phyloP scores from a whole-genome alignment of 306 rosid species.

The Sophora flavescens region DNA sequence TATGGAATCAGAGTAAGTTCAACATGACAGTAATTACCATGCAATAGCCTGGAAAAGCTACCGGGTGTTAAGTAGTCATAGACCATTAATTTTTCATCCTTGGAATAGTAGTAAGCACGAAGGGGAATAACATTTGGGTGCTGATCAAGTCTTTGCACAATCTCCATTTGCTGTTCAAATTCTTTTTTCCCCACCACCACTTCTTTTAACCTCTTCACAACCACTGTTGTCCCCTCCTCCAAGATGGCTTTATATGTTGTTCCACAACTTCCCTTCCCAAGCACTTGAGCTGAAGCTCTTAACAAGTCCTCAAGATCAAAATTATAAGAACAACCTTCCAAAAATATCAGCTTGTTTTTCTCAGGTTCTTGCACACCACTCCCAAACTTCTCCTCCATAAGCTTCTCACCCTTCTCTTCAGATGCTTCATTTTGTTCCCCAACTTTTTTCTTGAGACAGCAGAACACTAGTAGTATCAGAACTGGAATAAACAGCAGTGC shows the following conservation, averaged over 20 bases:
- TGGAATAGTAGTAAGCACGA: constrained; percentile 81
- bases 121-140: constrained; percentile 71
- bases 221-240: constrained; percentile 78
- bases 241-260: constrained; percentile 83
- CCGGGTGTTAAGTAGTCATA: constrained; percentile 66
- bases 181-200: constrained; percentile 69
- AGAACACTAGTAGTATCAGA: constrained; percentile 50
- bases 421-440: constrained; percentile 44
- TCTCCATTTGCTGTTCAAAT: constrained; percentile 83
- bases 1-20: constrained; percentile 12
- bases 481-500: constrained; percentile 50
- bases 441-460: constrained; percentile 63
- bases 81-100: constrained; percentile 80
- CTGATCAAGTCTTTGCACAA: constrained; percentile 61
- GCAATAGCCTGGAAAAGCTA: constrained; percentile 69
- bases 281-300: constrained; percentile 87
- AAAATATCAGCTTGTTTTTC: constrained; percentile 71
- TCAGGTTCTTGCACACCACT: constrained; percentile 85
- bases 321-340: constrained; percentile 63
- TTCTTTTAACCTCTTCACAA: constrained; percentile 80
- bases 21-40: constrained; percentile 58
- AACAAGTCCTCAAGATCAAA: constrained; percentile 86
- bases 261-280: constrained; percentile 86
- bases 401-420: constrained; percentile 62
- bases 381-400: constrained; percentile 72